phyloP scores from a whole-genome alignment of 2,329 filamentous ascomycete species.

The Fusarium pilosicola region DNA sequence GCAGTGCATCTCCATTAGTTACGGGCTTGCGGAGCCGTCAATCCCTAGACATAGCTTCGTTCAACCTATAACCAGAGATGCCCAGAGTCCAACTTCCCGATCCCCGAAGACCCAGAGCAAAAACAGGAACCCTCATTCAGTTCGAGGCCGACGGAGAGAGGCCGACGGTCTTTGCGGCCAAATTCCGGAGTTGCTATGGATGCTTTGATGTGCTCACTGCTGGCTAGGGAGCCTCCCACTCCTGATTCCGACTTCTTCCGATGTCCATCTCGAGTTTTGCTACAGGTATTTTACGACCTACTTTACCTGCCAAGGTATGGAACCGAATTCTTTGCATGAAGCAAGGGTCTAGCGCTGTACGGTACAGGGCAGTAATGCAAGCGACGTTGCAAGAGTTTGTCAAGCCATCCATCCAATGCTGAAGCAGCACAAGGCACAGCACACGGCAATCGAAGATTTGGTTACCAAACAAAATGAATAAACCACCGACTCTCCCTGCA shows the following conservation, averaged over 20 bases:
- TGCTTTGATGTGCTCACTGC: background rate
- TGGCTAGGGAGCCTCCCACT: slow-evolving; percentile 22
- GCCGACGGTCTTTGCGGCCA: slow-evolving; percentile 26
- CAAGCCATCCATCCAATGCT: slow-evolving; percentile 2
- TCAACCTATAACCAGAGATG: slow-evolving; percentile 21
- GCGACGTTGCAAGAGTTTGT: slow-evolving; percentile 36
- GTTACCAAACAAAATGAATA: slow-evolving; percentile 44
- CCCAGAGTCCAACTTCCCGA: slow-evolving; percentile 24
- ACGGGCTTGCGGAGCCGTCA: slow-evolving; percentile 37
- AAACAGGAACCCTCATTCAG: slow-evolving; percentile 8
- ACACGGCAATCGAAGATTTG: slow-evolving; percentile 4
- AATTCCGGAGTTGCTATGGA: slow-evolving; percentile 19
- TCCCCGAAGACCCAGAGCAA: slow-evolving; percentile 24
- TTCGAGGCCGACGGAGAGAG: slow-evolving; percentile 14
- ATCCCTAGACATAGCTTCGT: slow-evolving; percentile 12
- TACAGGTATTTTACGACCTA: slow-evolving; percentile 26
- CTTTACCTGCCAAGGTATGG: slow-evolving; percentile 13
- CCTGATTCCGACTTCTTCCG: slow-evolving; percentile 36
- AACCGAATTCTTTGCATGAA: slow-evolving; percentile 25
- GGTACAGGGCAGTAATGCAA: slow-evolving; percentile 22
- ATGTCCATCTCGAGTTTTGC: slow-evolving; percentile 18
- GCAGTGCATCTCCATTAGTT: slow-evolving; percentile 1
- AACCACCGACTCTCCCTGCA: slow-evolving; percentile 5
- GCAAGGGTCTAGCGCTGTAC: slow-evolving; percentile 31
- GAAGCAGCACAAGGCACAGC: slow-evolving; percentile 6